These are phyloP conservation scores for Xanthoconium stramineum DNA, from an alignment of 768 basidiomycete genomes.

Conservation along the genomic window DNA sequence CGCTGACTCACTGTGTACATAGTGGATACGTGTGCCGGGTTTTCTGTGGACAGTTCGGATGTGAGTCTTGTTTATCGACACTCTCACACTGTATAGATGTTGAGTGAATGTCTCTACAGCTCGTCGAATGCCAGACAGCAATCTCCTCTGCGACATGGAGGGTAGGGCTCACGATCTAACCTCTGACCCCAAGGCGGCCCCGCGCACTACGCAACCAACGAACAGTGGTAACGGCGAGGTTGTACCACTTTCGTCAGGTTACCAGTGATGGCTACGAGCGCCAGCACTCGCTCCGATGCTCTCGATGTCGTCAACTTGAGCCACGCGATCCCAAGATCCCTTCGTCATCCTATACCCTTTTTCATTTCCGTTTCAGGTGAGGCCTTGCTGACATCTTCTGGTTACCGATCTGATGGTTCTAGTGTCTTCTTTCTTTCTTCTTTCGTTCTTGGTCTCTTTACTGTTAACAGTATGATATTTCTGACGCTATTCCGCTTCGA, in stretches of 20 bases:
- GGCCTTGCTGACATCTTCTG: too few species aligned
- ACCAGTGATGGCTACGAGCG: not conserved
- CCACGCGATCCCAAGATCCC: not conserved
- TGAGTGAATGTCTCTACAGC: not conserved
- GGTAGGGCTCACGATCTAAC: not conserved
- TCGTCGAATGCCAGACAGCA: not conserved
- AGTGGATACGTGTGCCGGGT: too few species aligned
- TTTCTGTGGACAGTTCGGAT: too few species aligned
- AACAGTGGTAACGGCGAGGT: not conserved
- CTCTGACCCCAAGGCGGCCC: not conserved
- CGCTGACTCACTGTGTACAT: too few species aligned
- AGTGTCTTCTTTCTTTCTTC: too few species aligned
- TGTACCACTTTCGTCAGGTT: not conserved
- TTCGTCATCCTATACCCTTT: constrained; percentile 12
- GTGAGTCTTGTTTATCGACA: too few species aligned
- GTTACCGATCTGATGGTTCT: too few species aligned
- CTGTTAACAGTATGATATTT: too few species aligned
- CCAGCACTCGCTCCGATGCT: not conserved
- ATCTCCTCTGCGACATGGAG: not conserved
- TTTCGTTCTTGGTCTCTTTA: too few species aligned
- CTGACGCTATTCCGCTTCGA: too few species aligned
- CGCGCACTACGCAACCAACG: not conserved
- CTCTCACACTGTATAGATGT: not conserved
- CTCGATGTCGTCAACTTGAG: not conserved
- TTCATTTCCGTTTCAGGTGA: not conserved